These are phyloP conservation scores for Ceratorhiza oryzae-sativae DNA, from an alignment of 1,284 basidiomycete genomes.

Conservation along the genomic window DNA sequence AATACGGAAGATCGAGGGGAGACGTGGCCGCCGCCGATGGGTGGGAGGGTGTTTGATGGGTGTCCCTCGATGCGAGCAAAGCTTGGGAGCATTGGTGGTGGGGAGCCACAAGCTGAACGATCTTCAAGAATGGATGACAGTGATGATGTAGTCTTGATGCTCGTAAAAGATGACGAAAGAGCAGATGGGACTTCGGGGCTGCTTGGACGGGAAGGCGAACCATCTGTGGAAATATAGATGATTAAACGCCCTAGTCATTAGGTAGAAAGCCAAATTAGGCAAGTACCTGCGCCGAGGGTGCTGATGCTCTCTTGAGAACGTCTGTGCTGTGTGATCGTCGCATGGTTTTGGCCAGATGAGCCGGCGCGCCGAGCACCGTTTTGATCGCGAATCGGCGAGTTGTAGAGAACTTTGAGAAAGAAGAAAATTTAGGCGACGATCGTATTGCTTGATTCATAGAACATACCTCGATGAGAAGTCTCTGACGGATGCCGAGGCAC, in stretches of 20 bases:
- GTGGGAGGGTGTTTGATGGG: not conserved
- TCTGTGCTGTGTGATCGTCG: constrained; percentile 17
- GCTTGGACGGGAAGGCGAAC: constrained; percentile 9
- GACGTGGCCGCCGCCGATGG: constrained; percentile 6
- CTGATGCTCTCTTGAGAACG: constrained; percentile 13
- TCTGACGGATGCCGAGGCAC: constrained; percentile 6
- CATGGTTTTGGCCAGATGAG: constrained; percentile 10
- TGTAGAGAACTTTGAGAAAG: not conserved
- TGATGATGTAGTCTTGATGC: constrained; percentile 4
- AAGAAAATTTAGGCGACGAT: not conserved
- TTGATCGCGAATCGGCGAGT: constrained; percentile 8
- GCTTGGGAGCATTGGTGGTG: constrained; percentile 9
- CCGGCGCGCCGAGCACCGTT: not conserved
- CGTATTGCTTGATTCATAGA: not conserved
- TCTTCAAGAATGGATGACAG: constrained; percentile 34
- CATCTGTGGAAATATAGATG: not conserved
- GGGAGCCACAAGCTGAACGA: constrained; percentile 10
- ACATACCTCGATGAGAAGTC: constrained; percentile 13
- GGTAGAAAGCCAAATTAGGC: constrained; percentile 22
- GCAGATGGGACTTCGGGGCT: constrained; percentile 25
- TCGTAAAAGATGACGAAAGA: constrained; percentile 11
- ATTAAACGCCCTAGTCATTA: constrained; percentile 12
- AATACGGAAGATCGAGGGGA: constrained; percentile 26
- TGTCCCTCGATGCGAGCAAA: constrained; percentile 20
- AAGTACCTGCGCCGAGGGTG: constrained; percentile 30